A percentile compares a stretch with the other conserved stretches of the same genome.
Evolutionary conservation across 2,329 filamentous ascomycete species (phyloP).

Genomic region (Alternaria ventricosa): DNA sequence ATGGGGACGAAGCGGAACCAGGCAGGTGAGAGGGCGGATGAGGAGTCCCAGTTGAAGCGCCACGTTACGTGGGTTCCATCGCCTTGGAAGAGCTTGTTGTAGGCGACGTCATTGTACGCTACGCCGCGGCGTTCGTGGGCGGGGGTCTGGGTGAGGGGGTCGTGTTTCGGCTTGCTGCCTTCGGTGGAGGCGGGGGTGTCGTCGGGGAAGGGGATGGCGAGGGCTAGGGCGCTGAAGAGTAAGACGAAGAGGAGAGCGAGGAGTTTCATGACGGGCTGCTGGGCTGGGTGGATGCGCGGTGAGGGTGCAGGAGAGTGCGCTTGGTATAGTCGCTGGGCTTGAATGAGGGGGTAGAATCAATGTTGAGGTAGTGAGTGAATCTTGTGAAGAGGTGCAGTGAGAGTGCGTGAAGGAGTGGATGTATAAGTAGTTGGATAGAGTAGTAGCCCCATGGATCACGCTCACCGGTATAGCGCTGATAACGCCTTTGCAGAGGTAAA

Average conservation of each 20-base stretch:
- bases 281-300: no score
- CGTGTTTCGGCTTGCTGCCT: not conserved
- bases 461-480: not conserved
- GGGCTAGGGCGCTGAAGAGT: not conserved
- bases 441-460: not conserved
- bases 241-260: not conserved
- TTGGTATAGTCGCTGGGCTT: not conserved
- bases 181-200: not conserved
- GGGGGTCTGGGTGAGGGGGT: conserved; percentile 47
- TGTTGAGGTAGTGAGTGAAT: not conserved
- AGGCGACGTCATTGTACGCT: conserved; percentile 65
- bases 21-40: conserved; percentile 39
- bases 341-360: not conserved
- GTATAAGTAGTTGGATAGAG: not conserved
- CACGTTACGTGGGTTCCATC: conserved; percentile 57
- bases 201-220: not conserved
- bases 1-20: conserved; percentile 67
- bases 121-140: conserved; percentile 60
- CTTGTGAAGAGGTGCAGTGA: not conserved
- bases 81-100: conserved; percentile 59
- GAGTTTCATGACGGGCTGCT: not conserved
- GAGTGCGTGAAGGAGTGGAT: not conserved
- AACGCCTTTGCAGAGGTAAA: not conserved
- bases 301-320: not conserved
- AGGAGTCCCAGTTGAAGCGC: conserved; percentile 72